Conservation (phyloP, 2,329 filamentous ascomycete species). For the Basipetospora chlamydospora region DNA sequence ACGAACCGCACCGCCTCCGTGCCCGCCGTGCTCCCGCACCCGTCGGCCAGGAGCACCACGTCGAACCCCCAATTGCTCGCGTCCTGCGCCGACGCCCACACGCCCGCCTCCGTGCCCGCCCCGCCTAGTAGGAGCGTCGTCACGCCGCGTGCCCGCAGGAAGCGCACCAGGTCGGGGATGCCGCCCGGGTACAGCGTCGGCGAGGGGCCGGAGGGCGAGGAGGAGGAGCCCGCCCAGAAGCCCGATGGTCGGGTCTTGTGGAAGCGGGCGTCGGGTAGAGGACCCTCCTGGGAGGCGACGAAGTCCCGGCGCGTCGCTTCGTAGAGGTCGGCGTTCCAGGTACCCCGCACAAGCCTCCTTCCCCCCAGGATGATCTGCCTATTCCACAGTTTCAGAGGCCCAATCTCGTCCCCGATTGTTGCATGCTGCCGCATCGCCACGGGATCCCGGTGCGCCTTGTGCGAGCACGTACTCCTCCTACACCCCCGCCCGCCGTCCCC, state of each 20-base stretch:
- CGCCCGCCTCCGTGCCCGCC: constrained; percentile 49
- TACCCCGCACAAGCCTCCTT: constrained; percentile 32
- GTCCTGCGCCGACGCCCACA: constrained; percentile 39
- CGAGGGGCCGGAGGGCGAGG: constrained; percentile 8
- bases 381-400: constrained; percentile 15
- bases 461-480: background rate
- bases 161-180: constrained; percentile 18
- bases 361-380: constrained; percentile 13
- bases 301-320: constrained; percentile 21
- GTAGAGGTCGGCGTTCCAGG: constrained; percentile 42
- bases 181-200: background rate
- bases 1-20: background rate
- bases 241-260: constrained; percentile 45
- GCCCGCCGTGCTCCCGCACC: constrained; percentile 31
- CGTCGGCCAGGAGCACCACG: constrained; percentile 39
- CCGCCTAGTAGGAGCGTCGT: constrained; percentile 40
- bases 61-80: constrained; percentile 41
- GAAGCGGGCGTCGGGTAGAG: constrained; percentile 29
- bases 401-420: constrained; percentile 27
- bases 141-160: constrained; percentile 22
- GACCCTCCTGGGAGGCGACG: constrained; percentile 17
- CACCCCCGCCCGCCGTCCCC: background rate
- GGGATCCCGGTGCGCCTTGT: background rate
- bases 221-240: constrained; percentile 31
- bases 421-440: background rate